Base-by-base conservation (phyloP, 2,329 filamentous ascomycete genomes). In the Arthrobotrys sinensis region DNA sequence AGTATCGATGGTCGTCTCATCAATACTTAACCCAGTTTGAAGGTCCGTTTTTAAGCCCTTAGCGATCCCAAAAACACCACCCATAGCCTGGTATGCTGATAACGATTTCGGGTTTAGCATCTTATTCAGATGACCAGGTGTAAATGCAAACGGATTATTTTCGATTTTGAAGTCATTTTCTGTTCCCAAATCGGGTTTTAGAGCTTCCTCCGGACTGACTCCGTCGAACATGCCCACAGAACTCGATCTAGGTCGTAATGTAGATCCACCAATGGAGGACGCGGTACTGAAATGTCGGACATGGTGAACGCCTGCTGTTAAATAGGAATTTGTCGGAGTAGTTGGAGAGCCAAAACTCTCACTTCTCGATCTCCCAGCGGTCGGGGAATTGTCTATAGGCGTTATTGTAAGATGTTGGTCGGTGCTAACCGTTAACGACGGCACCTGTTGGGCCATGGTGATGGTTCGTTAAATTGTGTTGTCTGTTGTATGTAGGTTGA, bases 51-150 rank as follows among this genome's bases (percentile, higher is more conserved):
- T 85, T 6, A 89, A 83, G 12, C 88, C 88, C 4, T 83, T 84
- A 16, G 86, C 87, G 16, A 89, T 84, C n/a, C 88, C 88, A 7
- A 83, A 81, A 11, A 89, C 81, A 14, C 88, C 88, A n/a, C 88
- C 88, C 77, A 89, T 85, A 14, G 86, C 86, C 60, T 85, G 84
- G 40, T 88, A 86, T 10, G 86, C 87, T 7, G 85, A 73, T 5
- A 88, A 83, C 16, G 84, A 87, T 66, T 87, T 87, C 24, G 86
- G 85, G n/a, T 86, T 87, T 34, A 88, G 81, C 36, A 89, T 85
- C 72, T 87, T 88, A 81, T 87, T 87, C 2, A 89, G 83, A 71
- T 89, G 88, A 3, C 85, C 85, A 1, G 88, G 87, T 0, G 86
- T 86, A 75, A 89, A 89, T 11, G 87, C 88, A 76, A 89, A 89